Evolutionary conservation across 805 yeast species (phyloP), one percentile per base, ranked within the genome.

Genomic region (Yarrowia sp.): DNA sequence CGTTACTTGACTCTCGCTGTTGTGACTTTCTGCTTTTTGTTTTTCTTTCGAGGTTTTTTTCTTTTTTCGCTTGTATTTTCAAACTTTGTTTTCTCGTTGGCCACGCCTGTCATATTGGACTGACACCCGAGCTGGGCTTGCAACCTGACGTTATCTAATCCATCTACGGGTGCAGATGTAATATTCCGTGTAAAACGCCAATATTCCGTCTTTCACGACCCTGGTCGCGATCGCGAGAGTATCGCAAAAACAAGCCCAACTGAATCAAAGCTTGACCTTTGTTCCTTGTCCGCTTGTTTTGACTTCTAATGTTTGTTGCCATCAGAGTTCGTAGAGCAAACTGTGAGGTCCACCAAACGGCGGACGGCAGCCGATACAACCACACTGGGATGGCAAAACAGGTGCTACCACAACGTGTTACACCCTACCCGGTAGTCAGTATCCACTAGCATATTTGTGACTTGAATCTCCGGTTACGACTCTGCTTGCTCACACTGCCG

Each of bases 241-340:
- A 32, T 11, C 39, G 15, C 4, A 35, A 33, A 33, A 48, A 11
- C 10, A 17, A 32, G 22, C 15, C 36, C 38, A 32, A 47, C 28
- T 47, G 53, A 47, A 47, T 47, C 53, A 47, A 38, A 48, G 32
- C 35, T 51, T 14, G 9, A 51, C 22, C 57, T 50, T 33, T 38
- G 43, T 36, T 51, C 43, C 43, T 38, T 51, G 58, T 36, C 10
- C 32, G 38, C 18, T n/a, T 51, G 43, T 51, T 51, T 51, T 51
- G 57, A 18, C 57, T 36, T 17, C 39, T 1, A 15, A 33, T 33
- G 55, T 35, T 48, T 48, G 31, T 17, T 11, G 15, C 31, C 41
- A 35, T 48, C 41, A 17, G 41, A 48, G 55, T 48, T 48, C 10
- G 4, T 10, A 5, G 8, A 45, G 31, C 2, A 48, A 22, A 22